Base-by-base conservation (phyloP, 768 basidiomycete genomes). In the Amylocystis lapponica region DNA sequence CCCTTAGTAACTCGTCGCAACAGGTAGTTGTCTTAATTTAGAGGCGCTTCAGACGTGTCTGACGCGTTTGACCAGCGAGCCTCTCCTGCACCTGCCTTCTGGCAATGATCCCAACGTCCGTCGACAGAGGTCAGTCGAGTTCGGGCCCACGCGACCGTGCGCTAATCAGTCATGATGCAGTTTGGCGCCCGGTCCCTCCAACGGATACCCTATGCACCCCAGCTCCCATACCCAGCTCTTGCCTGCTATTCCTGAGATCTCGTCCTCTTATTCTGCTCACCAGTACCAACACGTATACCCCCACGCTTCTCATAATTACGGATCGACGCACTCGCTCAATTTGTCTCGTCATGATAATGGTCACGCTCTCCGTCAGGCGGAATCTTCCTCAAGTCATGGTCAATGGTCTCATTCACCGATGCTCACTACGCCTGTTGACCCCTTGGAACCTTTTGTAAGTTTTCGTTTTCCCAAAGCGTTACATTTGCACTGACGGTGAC, bases 391-490 rank as follows among this genome's bases (percentile, higher is more conserved):
- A 39, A 57, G 68, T 43, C 55, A 71, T 46, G 66, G 67, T 37
- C 77, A 79, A 40, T 83, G 81, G 81, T 66, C 67, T 38, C 66
- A 73, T n/a, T 57, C 72, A 29, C 61, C 62, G 14, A 57, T 73
- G 47, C 54, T 71, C 43, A 59, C 68, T 21, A 67, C n/a, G n/a
- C n/a, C 74, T 16, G 51, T 73, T 39, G 75, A 81, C 51, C 67
- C 75, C 12, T 69, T 81, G 57, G 80, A 86, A 35, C 61, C 81
- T 44, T 86, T 77, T 60, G 86, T 88, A 62, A 67, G 82, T 66
- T 4, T 36, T 3, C 19, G 27, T 25, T 9, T 17, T 21, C 25
- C 31, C 27, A 9, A 7, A 10, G 17, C 37, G 32, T 41, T 16
- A 35, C 27, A 10, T 5, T 21, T 25, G 8, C n/a, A n/a, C 42